Base-by-base conservation (phyloP, 139 green algal genomes). In the Chlorella sorokiniana region DNA sequence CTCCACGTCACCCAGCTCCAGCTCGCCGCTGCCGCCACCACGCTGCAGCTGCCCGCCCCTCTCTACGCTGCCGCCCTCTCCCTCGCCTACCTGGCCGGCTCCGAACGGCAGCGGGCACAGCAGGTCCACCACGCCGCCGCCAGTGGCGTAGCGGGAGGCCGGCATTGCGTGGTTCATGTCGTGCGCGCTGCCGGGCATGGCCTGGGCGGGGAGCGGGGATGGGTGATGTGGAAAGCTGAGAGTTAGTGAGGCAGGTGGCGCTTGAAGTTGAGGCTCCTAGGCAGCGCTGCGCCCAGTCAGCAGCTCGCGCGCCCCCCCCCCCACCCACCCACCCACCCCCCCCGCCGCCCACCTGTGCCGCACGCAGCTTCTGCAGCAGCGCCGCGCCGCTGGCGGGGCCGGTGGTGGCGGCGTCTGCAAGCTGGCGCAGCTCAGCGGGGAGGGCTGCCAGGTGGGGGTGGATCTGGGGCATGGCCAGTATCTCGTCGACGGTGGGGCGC, bases 111-210 rank as follows among this genome's bases (percentile, higher is more conserved):
- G 10, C 18, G 29, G 18, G 44, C 69, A 76, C 42, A 76, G 18
- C 22, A 76, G 69, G n/a, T 76, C 69, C 4, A 42, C 69, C 69
- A 76, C 69, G 42, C 69, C 69, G 3, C 23, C 6, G 42, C 69
- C 69, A 14, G 42, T 59, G 42, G 69, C 6, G 48, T 78, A 78
- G 33, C 48, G 71, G 7, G 71, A 45, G 1, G 48, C 45, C 48
- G 71, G 71, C 71, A 78, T 10, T 48, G 44, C 18, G 71, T 48
- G 48, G 71, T 78, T 78, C 37, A 78, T 41, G 69, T 14, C 45
- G 69, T 35, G 44, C n/a, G 33, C 38, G 42, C 61, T 42, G 23
- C 61, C 69, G 10, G 69, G 69, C n/a, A 76, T 42, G 42, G 59
- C 42, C 69, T 29, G 29, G 29, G 68, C 11, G 29, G 68, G 29